These are phyloP conservation scores for Coniophora puteana DNA, from an alignment of 1,284 basidiomycete genomes.

Conservation along the genomic window DNA sequence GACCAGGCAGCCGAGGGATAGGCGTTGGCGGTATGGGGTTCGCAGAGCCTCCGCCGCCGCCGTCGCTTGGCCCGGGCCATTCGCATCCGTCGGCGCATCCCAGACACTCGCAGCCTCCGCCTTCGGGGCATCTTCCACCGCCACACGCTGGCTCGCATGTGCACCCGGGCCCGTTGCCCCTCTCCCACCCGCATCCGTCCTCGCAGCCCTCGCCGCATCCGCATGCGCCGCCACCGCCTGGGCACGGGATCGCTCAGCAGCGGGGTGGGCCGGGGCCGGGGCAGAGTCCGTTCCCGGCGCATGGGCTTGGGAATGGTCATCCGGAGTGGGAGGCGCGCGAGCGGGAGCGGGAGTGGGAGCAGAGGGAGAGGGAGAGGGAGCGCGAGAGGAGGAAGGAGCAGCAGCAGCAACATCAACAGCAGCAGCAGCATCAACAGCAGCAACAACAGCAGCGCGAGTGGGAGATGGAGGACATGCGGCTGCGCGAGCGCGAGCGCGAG, in stretches of 20 bases:
- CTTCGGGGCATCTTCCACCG: too few relatives aligned
- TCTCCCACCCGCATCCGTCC: neutral
- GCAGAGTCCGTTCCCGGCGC: neutral
- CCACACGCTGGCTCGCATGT: too few relatives aligned
- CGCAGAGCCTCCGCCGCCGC: conserved; percentile 1
- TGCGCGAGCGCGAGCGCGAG: conserved; percentile 19
- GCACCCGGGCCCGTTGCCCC: too few relatives aligned
- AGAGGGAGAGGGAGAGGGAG: conserved; percentile 21
- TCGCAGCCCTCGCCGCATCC: neutral
- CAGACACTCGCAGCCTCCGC: conserved; percentile 4
- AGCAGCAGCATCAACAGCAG: conserved; percentile 17
- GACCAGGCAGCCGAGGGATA: neutral
- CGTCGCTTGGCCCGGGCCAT: conserved; percentile 6
- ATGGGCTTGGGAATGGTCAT: conserved; percentile 12
- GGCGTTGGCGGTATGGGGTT: neutral
- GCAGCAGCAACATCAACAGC: conserved; percentile 22
- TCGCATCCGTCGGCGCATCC: neutral
- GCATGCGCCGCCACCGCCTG: conserved; percentile 16
- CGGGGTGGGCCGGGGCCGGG: conserved; percentile 3
- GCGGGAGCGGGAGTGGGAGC: conserved; percentile 22
- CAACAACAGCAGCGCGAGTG: conserved; percentile 17
- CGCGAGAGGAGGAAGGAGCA: conserved; percentile 25
- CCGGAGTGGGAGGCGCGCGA: conserved; percentile 19
- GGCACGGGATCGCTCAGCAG: conserved; percentile 20
- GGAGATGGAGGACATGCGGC: conserved; percentile 20